Evolutionary conservation across 1,284 basidiomycete genomes (phyloP).

Genomic region (Naganishia liquefaciens): DNA sequence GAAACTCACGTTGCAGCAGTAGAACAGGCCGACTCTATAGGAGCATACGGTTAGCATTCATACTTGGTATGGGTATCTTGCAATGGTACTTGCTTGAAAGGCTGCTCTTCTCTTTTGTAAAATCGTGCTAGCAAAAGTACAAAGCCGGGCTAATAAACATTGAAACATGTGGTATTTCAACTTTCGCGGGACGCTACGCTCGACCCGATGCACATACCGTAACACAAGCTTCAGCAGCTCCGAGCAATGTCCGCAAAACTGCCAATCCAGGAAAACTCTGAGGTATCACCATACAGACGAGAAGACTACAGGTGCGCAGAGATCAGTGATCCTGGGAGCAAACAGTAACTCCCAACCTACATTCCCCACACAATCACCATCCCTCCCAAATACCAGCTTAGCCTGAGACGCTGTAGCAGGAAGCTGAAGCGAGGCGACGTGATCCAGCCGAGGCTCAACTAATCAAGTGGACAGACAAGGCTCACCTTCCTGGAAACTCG

Average conservation of each 20-base stretch:
- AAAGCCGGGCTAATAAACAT: constrained; percentile 45
- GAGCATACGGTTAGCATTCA: neutral
- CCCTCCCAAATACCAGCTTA: constrained; percentile 41
- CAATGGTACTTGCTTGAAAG: constrained; percentile 32
- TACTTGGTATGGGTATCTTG: neutral
- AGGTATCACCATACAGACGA: constrained; percentile 49
- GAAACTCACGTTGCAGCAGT: constrained; percentile 40
- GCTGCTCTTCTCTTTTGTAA: constrained; percentile 50
- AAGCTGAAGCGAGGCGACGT: constrained; percentile 17
- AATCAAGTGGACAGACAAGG: too few relatives aligned
- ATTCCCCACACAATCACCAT: constrained; percentile 49
- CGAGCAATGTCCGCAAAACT: constrained; percentile 45
- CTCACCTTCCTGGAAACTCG: constrained; percentile 42
- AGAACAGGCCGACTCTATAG: constrained; percentile 42
- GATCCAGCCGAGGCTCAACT: neutral
- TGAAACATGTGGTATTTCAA: too few relatives aligned
- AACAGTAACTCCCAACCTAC: constrained; percentile 19
- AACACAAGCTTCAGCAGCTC: constrained; percentile 47
- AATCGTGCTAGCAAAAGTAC: constrained; percentile 47
- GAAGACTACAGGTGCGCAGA: constrained; percentile 13
- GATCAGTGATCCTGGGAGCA: too few relatives aligned
- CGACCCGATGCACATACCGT: constrained; percentile 32
- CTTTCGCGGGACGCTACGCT: too few relatives aligned
- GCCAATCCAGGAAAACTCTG: constrained; percentile 44
- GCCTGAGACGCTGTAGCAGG: constrained; percentile 41